A percentile compares a stretch with the other conserved stretches of the same genome.
phyloP scores from a whole-genome alignment of 2,329 filamentous ascomycete species.

The Calonectria crousiana region DNA sequence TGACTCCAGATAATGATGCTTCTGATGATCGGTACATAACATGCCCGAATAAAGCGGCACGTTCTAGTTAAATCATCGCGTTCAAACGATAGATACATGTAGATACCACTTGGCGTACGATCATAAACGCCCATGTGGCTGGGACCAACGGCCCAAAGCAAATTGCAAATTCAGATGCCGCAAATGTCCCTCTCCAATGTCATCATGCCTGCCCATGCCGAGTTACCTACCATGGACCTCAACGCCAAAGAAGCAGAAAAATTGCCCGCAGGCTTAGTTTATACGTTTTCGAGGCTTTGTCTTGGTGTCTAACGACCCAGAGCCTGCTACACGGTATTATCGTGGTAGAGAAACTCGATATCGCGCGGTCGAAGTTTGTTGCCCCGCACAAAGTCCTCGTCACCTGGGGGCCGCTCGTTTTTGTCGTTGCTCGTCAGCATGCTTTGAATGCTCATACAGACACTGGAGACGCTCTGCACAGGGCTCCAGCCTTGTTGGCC shows the following conservation, averaged over 20 bases:
- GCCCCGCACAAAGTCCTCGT: constrained; percentile 87
- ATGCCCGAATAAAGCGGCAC: background rate
- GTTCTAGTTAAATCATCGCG: background rate
- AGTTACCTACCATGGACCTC: constrained; percentile 11
- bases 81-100: background rate
- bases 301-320: background rate
- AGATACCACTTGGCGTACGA: background rate
- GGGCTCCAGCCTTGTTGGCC: constrained; percentile 92
- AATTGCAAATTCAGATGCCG: constrained; percentile 10
- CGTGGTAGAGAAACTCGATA: constrained; percentile 95
- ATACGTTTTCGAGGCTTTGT: background rate
- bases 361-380: constrained; percentile 86
- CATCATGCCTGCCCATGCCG: constrained; percentile 21
- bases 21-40: background rate
- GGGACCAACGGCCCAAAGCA: constrained; percentile 8
- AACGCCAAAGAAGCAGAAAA: constrained; percentile 25
- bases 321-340: constrained; percentile 77
- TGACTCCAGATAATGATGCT: constrained; percentile 2
- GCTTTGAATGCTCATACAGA: constrained; percentile 97
- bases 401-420: constrained; percentile 89
- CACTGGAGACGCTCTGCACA: constrained; percentile 95
- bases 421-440: constrained; percentile 97
- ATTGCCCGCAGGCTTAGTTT: constrained; percentile 8
- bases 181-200: constrained; percentile 16
- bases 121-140: constrained; percentile 7